Evolutionary conservation across 2,329 filamentous ascomycete species (phyloP), one percentile per base, ranked within the genome.

Genomic region (Westerdykella sp.): DNA sequence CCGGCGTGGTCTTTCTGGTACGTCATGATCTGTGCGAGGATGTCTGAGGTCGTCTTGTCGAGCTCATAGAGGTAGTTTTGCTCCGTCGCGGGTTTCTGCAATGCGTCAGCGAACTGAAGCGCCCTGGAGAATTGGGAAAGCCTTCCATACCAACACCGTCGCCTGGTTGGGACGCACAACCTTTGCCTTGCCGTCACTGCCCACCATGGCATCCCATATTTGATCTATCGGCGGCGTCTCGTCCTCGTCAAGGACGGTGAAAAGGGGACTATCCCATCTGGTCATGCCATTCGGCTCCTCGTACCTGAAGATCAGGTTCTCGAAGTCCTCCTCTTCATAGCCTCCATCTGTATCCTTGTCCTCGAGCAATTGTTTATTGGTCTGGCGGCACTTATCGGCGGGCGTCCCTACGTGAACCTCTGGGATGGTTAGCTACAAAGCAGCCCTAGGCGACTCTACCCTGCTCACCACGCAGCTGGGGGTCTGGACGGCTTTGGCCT

Each of bases 271-370:
- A 63, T 94, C 87, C 87, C 87, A 94, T 35, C 86, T 73, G 2
- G 78, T 83, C 85, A 91, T 90, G 16, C 83, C 79, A 62, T 91
- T 93, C 12, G 87, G 87, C 67, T 94, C 87, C 66, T 94, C 87
- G 62, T 90, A 90, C 42, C 87, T 76, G 61, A 87, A 91, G 28
- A 88, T 79, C 10, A 90, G 74, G 54, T 89, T 88, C 50, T 89
- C 84, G 74, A 86, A 87, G 60, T 86, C 84, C 13, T 77, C 75
- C 5, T 74, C 59, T 0, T 72, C 70, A 53, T 83, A 82, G 2
- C 68, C 74, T 2, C 62, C 65, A n/a, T 65, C 64, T 53, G 56
- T 52, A 16, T 63, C 53, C 39, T 59, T 46, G 42, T 63, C 63
- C 30, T 60, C 65, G 42, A 85, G 59, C 34, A 84, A 70, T 63